phyloP scores from a whole-genome alignment of 2,329 filamentous ascomycete genomes.

The Diaporthe longicolla region DNA sequence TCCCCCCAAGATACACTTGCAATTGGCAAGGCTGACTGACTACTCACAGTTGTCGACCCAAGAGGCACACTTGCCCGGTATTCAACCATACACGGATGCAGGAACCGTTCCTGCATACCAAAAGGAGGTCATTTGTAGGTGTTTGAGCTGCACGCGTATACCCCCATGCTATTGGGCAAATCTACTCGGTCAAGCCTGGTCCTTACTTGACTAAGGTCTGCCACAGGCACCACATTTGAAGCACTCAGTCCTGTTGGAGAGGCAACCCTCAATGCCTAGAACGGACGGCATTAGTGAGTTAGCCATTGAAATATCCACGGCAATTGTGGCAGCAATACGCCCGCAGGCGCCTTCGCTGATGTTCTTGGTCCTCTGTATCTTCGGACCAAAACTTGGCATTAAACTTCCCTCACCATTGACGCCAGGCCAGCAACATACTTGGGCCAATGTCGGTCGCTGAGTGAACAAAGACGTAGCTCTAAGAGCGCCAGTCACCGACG shows the following conservation, averaged over 20 bases:
- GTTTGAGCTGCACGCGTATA: not conserved
- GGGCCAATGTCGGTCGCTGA: not conserved
- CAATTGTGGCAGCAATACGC: not conserved
- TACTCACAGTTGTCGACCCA: not conserved
- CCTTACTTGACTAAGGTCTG: not conserved
- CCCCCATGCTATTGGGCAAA: not conserved
- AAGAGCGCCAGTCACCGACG: not conserved
- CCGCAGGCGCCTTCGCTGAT: not conserved
- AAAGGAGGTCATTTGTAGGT: too few species aligned
- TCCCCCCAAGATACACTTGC: not conserved
- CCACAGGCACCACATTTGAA: not conserved
- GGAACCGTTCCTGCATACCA: not conserved
- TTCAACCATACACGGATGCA: not conserved
- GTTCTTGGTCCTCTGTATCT: not conserved
- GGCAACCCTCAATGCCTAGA: not conserved
- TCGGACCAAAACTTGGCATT: not conserved
- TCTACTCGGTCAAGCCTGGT: not conserved
- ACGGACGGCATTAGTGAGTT: not conserved
- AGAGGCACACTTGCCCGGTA: not conserved
- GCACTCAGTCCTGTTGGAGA: not conserved
- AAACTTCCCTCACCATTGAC: not conserved
- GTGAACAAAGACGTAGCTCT: not conserved
- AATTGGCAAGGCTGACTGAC: slow-evolving; percentile 14
- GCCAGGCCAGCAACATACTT: not conserved
- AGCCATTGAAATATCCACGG: too few species aligned